Evolutionary conservation across 352 stramenopile genomes (phyloP), one percentile per base, ranked within the genome.

Genomic region (Peronospora destructor): DNA sequence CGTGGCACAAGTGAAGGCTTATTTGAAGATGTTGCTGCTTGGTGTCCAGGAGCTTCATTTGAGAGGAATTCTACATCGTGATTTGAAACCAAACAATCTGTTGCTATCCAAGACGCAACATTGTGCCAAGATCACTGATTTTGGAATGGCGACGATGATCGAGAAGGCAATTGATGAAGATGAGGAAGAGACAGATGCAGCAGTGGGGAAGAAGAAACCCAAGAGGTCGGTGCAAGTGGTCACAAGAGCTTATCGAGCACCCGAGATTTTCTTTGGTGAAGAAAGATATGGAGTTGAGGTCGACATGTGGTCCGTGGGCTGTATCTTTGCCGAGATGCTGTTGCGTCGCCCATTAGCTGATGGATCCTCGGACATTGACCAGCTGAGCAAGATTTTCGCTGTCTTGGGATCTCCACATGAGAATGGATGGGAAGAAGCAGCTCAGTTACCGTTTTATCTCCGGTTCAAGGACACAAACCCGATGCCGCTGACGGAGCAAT

Each of bases 1-100:
- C 0, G 46, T 86, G 14, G 46, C 67, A 4, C 70, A 85, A 23
- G 66, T 89, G 7, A 91, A 89, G 42, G 66, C 58, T 13, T 86
- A 84, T 47, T 64, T 92, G 34, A 66, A 61, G 21, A 87, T 87
- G 75, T 53, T 90, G 14, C 51, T 90, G 11, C 44, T 56, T 12
- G 79, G 74, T 19, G 75, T 92, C 14, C 33, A 65, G 16, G 66
- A 89, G 53, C 68, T 88, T 13, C 76, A 90, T 36, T 28, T 43
- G 6, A 61, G 68, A 3, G 49, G 68, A 11, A 79, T 92, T 36
- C 35, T 92, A 13, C 81, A 92, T 43, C 78, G 81, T 17, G 81
- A 92, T 38, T 50, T 92, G 23, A 92, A 92, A 53, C 82, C 82
- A 32, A 89, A 90, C 66, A 90, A 92, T 36, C 44, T 90, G 28